A percentile compares a stretch with the other conserved stretches of the same genome.
phyloP scores from a whole-genome alignment of 2,329 filamentous ascomycete species.

The Trichophaea hybrida region DNA sequence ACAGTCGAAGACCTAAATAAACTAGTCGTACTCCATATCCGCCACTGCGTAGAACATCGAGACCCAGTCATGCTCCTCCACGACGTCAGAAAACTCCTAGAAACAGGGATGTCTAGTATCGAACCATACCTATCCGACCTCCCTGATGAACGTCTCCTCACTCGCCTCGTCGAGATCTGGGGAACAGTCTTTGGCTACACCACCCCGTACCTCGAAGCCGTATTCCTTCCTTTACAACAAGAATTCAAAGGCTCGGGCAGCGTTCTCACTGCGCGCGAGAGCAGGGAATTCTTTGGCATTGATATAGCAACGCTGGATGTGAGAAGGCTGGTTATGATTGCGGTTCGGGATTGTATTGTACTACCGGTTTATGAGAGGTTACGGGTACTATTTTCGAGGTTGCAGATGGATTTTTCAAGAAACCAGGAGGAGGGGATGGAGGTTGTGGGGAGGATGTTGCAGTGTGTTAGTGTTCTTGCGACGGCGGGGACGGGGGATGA shows the following conservation, averaged over 20 bases:
- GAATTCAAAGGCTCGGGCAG: conserved; percentile 78
- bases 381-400: conserved; percentile 39
- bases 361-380: conserved; percentile 77
- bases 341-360: conserved; percentile 79
- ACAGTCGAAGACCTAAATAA: conserved; percentile 74
- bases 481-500: conserved; percentile 59
- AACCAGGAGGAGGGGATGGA: conserved; percentile 57
- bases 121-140: conserved; percentile 57
- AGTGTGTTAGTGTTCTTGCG: conserved; percentile 84
- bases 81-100: conserved; percentile 58
- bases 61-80: conserved; percentile 58
- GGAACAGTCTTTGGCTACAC: conserved; percentile 81
- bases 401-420: conserved; percentile 53
- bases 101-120: conserved; percentile 71
- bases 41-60: conserved; percentile 60
- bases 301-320: conserved; percentile 56
- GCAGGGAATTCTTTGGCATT: conserved; percentile 70
- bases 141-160: conserved; percentile 63
- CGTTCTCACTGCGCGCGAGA: conserved; percentile 63
- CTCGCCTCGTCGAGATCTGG: conserved; percentile 88
- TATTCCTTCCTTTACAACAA: conserved; percentile 77
- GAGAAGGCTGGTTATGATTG: conserved; percentile 70
- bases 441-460: conserved; percentile 86
- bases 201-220: conserved; percentile 84
- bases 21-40: conserved; percentile 58